A percentile compares a stretch with the other conserved stretches of the same genome.
Conservation (phyloP, 148 eudicot species). For the Polygonum maritimum region DNA sequence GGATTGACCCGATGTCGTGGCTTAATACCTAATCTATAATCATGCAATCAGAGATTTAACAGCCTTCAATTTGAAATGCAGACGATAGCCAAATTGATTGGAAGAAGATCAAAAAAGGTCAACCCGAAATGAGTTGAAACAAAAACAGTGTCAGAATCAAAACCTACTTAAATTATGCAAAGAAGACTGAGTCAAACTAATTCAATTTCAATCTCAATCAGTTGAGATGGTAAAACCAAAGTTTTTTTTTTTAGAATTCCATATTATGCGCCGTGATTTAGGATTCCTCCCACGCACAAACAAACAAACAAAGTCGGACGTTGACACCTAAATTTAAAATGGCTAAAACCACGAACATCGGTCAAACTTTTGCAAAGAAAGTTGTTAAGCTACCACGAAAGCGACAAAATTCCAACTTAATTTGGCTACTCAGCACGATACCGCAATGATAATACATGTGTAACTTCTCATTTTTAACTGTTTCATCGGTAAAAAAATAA, state of each 20-base stretch:
- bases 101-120: not conserved
- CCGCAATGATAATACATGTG: not conserved
- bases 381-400: conserved; percentile 6
- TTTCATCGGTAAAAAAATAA: too few relatives aligned
- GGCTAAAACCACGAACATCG: not conserved
- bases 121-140: not conserved
- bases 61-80: not conserved
- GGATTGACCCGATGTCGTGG: too few relatives aligned
- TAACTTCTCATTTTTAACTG: not conserved
- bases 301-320: conserved; percentile 15
- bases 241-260: not conserved
- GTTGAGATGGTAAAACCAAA: not conserved
- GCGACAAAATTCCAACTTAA: not conserved
- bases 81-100: not conserved
- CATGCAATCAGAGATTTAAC: too few relatives aligned
- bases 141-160: not conserved
- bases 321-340: conserved; percentile 14
- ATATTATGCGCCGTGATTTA: conserved; percentile 10
- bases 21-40: too few relatives aligned
- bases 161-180: not conserved
- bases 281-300: conserved; percentile 7
- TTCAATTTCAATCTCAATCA: not conserved
- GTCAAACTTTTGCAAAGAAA: conserved; percentile 7
- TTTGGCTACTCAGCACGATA: not conserved
- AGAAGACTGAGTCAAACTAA: conserved; percentile 6